phyloP scores from a whole-genome alignment of 1,284 basidiomycete species.

The Coriolopsis trogii region DNA sequence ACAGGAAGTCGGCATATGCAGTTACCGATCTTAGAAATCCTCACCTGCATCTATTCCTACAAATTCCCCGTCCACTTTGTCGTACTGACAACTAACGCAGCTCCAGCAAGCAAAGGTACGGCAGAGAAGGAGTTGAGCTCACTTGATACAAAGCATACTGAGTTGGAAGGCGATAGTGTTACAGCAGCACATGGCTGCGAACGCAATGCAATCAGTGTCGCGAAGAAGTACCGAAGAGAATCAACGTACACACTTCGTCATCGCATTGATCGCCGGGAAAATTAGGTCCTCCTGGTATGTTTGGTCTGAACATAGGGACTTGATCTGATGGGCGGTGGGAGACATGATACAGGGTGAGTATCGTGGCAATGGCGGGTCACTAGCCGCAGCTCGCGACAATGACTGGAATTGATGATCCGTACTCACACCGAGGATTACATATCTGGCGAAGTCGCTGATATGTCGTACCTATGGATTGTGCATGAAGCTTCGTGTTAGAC shows the following conservation, averaged over 20 bases:
- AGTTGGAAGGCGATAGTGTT: constrained; percentile 22
- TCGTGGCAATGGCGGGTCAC: too few species aligned
- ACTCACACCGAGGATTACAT: constrained; percentile 10
- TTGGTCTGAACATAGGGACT: constrained; percentile 11
- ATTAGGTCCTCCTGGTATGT: background rate
- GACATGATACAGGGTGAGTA: background rate
- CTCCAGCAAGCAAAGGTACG: background rate
- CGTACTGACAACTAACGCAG: constrained; percentile 24
- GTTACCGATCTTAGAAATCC: background rate
- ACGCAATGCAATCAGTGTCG: too few species aligned
- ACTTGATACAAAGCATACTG: constrained; percentile 28
- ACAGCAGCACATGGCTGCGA: constrained; percentile 21
- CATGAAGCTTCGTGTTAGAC: background rate
- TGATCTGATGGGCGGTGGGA: constrained; percentile 12
- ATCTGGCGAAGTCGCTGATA: constrained; percentile 15
- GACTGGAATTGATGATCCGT: too few species aligned
- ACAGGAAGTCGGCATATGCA: background rate
- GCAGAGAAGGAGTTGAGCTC: background rate
- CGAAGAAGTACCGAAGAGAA: background rate
- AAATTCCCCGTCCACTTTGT: background rate
- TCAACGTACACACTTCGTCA: constrained; percentile 21
- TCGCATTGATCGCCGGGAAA: constrained; percentile 14
- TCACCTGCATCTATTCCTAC: constrained; percentile 18
- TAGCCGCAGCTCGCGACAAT: background rate
- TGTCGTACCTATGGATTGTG: constrained; percentile 1